A percentile compares a stretch with the other conserved stretches of the same genome.
Evolutionary conservation across 2,329 filamentous ascomycete genomes (phyloP).

Genomic region (Venturia pyrina): DNA sequence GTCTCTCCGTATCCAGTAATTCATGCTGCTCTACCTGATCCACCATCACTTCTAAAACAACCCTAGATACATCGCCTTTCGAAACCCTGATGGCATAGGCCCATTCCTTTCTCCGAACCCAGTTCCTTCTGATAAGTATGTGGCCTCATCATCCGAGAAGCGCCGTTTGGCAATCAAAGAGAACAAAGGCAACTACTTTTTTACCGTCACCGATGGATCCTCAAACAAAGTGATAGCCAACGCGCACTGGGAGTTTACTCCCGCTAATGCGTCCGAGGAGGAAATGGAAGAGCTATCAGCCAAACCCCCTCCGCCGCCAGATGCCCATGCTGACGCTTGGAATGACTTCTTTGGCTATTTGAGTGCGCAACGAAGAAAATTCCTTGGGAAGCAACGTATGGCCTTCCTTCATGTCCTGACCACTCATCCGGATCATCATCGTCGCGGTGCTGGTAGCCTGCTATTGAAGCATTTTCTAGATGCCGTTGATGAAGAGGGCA

Average conservation of each 20-base stretch:
- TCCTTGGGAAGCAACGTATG: conserved; percentile 7
- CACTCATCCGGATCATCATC: conserved; percentile 30
- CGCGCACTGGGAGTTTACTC: conserved; percentile 11
- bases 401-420: conserved; percentile 18
- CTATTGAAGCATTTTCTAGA: conserved; percentile 29
- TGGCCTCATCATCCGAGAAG: not conserved
- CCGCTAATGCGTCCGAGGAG: not conserved
- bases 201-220: not conserved
- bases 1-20: not conserved
- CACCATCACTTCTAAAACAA: not conserved
- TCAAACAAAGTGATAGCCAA: conserved; percentile 9
- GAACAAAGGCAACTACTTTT: conserved; percentile 5
- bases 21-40: not conserved
- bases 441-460: conserved; percentile 29
- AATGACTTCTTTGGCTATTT: conserved; percentile 13
- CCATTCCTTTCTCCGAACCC: conserved; percentile 1
- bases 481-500: conserved; percentile 28
- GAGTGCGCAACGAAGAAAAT: not conserved
- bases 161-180: not conserved
- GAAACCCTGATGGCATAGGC: not conserved
- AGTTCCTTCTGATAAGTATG: not conserved
- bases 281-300: conserved; percentile 3
- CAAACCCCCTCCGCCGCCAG: conserved; percentile 1
- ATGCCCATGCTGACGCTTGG: conserved; percentile 11
- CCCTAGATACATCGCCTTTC: conserved; percentile 9